Percentiles rank a stretch among this genome's conserved stretches.
Conservation (phyloP, 2,329 filamentous ascomycete genomes). For the Penicillium nordicum region DNA sequence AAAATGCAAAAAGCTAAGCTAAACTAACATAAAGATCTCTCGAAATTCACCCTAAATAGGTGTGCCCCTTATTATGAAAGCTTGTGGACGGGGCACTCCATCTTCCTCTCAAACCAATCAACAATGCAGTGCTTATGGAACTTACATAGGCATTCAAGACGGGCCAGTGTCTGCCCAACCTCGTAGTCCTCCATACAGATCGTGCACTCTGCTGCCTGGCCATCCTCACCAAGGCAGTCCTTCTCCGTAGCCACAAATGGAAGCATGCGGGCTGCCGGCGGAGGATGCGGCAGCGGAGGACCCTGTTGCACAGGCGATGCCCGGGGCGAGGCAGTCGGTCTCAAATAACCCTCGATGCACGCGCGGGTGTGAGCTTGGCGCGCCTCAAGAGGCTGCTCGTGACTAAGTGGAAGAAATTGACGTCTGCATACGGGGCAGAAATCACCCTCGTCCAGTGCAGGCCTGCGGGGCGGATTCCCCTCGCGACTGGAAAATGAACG, state of each 20-base stretch:
- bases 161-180: constrained; percentile 56
- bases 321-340: constrained; percentile 14
- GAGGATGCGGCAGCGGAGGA: constrained; percentile 22
- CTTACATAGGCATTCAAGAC: constrained; percentile 62
- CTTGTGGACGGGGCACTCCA: constrained; percentile 62
- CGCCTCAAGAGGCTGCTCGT: constrained; percentile 37
- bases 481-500: not conserved
- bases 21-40: not conserved
- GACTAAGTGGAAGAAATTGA: constrained; percentile 37
- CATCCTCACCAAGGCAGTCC: constrained; percentile 56
- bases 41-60: constrained; percentile 7
- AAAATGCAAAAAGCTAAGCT: not conserved
- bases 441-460: constrained; percentile 40
- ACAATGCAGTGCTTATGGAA: constrained; percentile 61
- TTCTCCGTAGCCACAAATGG: constrained; percentile 60
- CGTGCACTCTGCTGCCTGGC: constrained; percentile 55
- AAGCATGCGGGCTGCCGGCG: constrained; percentile 37
- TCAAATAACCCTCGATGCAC: constrained; percentile 42
- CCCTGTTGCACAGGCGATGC: constrained; percentile 16
- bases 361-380: constrained; percentile 46
- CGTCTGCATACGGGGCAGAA: constrained; percentile 47
- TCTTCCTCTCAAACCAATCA: constrained; percentile 58
- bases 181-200: constrained; percentile 66
- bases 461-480: not conserved
- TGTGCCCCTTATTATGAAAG: constrained; percentile 13